A percentile compares a stretch with the other conserved stretches of the same genome.
These are phyloP conservation scores for Apiosordaria backusii DNA, from an alignment of 495 filamentous ascomycete genomes.

Conservation along the genomic window DNA sequence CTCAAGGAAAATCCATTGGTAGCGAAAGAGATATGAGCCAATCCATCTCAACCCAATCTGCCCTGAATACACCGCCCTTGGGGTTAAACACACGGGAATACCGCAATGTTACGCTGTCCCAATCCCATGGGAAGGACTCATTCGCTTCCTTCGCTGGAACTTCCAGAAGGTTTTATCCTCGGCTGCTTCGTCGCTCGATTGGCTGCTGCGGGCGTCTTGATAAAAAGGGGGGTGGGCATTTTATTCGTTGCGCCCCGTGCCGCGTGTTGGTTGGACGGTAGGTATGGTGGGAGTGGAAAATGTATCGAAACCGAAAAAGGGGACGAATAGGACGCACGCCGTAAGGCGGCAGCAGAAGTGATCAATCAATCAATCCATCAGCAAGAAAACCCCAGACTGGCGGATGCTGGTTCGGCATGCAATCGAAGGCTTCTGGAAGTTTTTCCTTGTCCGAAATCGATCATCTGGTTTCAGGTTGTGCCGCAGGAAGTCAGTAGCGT, in stretches of 20 bases:
- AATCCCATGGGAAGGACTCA: background rate
- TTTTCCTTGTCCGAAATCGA: slow-evolving; percentile 2
- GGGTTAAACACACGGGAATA: background rate
- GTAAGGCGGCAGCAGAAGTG: background rate
- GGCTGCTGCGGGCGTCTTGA: no score
- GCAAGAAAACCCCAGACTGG: background rate
- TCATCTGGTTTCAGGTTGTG: slow-evolving; percentile 12
- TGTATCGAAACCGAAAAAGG: background rate
- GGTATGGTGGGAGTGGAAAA: background rate
- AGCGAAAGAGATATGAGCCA: background rate
- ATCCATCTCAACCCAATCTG: background rate
- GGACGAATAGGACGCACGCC: background rate
- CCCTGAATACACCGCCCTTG: background rate
- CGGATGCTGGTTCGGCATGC: background rate
- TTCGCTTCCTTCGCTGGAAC: background rate
- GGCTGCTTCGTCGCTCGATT: background rate
- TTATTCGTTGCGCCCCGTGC: background rate
- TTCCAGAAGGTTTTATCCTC: background rate
- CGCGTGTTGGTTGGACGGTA: background rate
- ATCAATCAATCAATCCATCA: background rate
- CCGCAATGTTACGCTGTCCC: background rate
- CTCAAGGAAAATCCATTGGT: background rate
- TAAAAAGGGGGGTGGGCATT: background rate
- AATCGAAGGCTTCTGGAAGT: slow-evolving; percentile 10
- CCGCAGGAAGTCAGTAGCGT: slow-evolving; percentile 8